Evolutionary conservation across 2,329 filamentous ascomycete genomes (phyloP), one percentile per base, ranked within the genome.

Genomic region (Colletotrichum sp.): DNA sequence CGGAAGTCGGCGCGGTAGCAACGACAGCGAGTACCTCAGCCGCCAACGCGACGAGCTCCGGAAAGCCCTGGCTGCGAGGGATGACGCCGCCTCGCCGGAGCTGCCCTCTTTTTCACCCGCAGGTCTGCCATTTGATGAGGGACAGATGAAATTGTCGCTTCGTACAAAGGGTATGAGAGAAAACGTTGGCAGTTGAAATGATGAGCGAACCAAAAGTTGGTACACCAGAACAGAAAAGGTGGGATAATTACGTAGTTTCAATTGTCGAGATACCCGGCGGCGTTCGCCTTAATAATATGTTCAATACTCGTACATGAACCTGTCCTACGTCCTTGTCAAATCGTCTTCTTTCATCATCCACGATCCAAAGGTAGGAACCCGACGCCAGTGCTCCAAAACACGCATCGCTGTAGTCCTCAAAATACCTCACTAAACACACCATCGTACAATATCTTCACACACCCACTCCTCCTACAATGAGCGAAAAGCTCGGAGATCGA

Each of bases 81-180:
- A 80, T 75, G 80, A 47, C 73, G 74, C 76, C 21, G 75, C 73
- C 12, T 72, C 66, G 8, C 69, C 76, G 2, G 18, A 70, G 31
- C 29, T 43, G 33, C 31, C 33, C 16, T n/a, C 5, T 21, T 76
- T 65, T 71, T 58, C 8, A 76, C 77, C 61, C 70, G 76, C 18
- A 67, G 76, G 79, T 2, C 73, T 89, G 33, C 87, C 87, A 5
- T 90, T 90, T 80, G 84, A 82, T 0, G 86, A 87, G 54, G 80
- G 78, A 2, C 83, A 85, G 59, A 80, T 82, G 4, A 89, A 85
- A 77, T 82, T 91, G 66, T 89, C 87, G 7, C 76, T 91, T 38
- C 81, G 90, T 70, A 91, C 90, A 0, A 91, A 90, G 78, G 90
- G 89, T 0, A 72, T 91, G 78, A 83, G 89, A 54, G 89, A 91